These are phyloP conservation scores for Solanum bulbocastanum DNA, from an alignment of 257 asterid genomes.

Conservation along the genomic window DNA sequence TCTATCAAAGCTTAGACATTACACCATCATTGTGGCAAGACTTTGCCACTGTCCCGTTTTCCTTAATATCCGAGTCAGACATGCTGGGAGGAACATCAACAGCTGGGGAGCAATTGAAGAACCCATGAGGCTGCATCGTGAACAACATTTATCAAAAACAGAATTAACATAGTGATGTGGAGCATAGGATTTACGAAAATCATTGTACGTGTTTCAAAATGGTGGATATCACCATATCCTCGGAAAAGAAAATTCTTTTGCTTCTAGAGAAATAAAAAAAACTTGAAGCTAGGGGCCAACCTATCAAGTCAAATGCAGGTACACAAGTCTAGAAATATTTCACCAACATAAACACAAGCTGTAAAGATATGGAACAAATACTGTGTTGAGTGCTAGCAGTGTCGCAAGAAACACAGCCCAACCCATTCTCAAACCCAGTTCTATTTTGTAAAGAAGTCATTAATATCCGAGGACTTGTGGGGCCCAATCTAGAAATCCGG, in stretches of 20 bases:
- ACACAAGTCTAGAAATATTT: not conserved
- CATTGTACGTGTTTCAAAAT: not conserved
- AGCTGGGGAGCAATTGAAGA: conserved; percentile 51
- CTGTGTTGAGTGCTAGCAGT: not conserved
- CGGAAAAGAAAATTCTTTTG: not conserved
- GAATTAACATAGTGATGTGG: not conserved
- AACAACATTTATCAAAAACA: not conserved
- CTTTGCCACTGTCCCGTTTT: conserved; percentile 20
- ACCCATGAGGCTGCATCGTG: conserved; percentile 44
- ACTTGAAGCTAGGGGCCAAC: not conserved
- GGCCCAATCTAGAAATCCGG: not conserved
- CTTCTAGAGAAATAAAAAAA: not conserved
- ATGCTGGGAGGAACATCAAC: conserved; percentile 44
- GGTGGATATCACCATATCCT: not conserved
- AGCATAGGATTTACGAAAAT: not conserved
- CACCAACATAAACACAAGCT: not conserved
- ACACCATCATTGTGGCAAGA: conserved; percentile 16
- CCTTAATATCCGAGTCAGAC: conserved; percentile 29
- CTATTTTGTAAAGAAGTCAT: not conserved
- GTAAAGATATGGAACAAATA: not conserved
- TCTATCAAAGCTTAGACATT: conserved; percentile 35
- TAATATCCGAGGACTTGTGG: not conserved
- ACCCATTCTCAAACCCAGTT: not conserved
- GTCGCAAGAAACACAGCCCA: not conserved
- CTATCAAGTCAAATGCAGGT: not conserved